These are phyloP conservation scores for Fragilaria crotonensis DNA, from an alignment of 108 stramenopile species.

Conservation along the genomic window DNA sequence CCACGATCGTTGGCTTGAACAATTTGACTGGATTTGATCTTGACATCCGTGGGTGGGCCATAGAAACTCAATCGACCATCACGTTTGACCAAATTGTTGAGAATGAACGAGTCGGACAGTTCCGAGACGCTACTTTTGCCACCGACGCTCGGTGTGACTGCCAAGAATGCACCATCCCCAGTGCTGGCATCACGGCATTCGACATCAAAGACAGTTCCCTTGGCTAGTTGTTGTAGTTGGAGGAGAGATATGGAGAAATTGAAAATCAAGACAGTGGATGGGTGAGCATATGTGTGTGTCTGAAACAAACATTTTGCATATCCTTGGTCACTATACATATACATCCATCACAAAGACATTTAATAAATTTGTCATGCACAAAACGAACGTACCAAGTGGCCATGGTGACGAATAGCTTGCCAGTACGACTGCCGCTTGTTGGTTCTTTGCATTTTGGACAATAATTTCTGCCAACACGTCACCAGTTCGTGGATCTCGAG, in stretches of 20 bases:
- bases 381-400: constrained; percentile 25
- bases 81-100: constrained; percentile 51
- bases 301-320: background rate
- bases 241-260: no score
- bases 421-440: constrained; percentile 38
- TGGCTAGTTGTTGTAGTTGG: no score
- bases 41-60: constrained; percentile 77
- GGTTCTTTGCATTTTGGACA: constrained; percentile 19
- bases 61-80: constrained; percentile 78
- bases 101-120: constrained; percentile 53
- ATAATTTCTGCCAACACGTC: constrained; percentile 55
- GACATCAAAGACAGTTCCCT: constrained; percentile 69
- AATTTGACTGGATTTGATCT: constrained; percentile 42
- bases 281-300: constrained; percentile 9
- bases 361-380: no score
- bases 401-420: constrained; percentile 60
- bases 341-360: background rate
- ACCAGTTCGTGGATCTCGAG: constrained; percentile 29
- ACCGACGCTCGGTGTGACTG: constrained; percentile 34
- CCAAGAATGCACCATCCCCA: constrained; percentile 75
- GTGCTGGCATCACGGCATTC: constrained; percentile 73
- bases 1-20: no score
- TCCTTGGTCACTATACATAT: no score
- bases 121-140: constrained; percentile 55
- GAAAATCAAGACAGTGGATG: constrained; percentile 35